A percentile compares a stretch with the other conserved stretches of the same genome.
Conservation (phyloP, 768 basidiomycete species). For the Thelephora aurantiotincta region DNA sequence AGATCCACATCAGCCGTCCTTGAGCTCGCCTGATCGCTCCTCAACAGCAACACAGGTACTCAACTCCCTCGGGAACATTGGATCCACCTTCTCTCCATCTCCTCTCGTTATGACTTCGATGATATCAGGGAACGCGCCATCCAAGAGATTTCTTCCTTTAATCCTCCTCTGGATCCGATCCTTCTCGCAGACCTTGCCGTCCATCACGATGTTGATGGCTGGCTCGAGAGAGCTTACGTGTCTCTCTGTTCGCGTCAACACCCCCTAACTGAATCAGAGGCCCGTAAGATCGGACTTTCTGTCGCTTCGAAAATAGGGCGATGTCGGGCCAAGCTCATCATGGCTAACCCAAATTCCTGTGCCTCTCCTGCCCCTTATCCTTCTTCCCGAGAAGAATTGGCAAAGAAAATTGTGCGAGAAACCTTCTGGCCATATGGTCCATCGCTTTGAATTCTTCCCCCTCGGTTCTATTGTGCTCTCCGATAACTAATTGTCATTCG, state of each 20-base stretch:
- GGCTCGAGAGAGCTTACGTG: slow-evolving; percentile 25
- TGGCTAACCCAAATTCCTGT: too few species aligned
- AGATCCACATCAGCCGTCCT: too few species aligned
- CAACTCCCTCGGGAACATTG: slow-evolving; percentile 9
- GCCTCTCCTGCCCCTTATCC: too few species aligned
- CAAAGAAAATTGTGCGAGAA: too few species aligned
- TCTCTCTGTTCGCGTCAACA: slow-evolving; percentile 20
- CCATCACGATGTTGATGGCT: slow-evolving; percentile 22
- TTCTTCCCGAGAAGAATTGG: too few species aligned
- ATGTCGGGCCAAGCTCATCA: too few species aligned
- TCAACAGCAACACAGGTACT: neutral
- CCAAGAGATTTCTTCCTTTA: slow-evolving; percentile 5
- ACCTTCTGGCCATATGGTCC: too few species aligned
- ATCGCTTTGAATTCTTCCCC: too few species aligned
- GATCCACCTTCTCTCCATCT: slow-evolving; percentile 25
- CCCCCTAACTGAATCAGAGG: slow-evolving; percentile 20
- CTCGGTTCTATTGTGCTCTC: too few species aligned
- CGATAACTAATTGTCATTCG: too few species aligned
- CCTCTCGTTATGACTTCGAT: slow-evolving; percentile 24
- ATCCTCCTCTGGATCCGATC: slow-evolving; percentile 13
- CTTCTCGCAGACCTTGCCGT: slow-evolving; percentile 23
- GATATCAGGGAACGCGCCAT: slow-evolving; percentile 22
- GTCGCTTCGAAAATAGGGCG: neutral
- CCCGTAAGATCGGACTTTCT: slow-evolving; percentile 18
- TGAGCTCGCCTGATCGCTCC: too few species aligned